phyloP scores from a whole-genome alignment of 495 filamentous ascomycete genomes.

The Penicillium paradoxum region DNA sequence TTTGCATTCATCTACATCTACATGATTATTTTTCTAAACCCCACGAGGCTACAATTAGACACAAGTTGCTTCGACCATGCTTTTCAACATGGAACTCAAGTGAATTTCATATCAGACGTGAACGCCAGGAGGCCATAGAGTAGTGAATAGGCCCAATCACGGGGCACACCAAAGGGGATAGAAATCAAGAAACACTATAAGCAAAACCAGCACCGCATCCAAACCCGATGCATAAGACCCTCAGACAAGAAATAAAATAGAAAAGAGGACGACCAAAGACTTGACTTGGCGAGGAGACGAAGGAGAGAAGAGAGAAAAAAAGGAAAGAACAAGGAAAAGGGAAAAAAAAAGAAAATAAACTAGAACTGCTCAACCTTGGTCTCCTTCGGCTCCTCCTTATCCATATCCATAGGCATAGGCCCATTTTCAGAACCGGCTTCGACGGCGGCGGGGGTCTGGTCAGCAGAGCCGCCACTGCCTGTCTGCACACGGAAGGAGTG shows the following conservation, averaged over 20 bases:
- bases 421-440: constrained; percentile 24
- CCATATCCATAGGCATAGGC: constrained; percentile 42
- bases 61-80: background rate
- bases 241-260: background rate
- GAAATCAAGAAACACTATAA: constrained; percentile 10
- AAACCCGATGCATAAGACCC: constrained; percentile 3
- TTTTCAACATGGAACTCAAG: background rate
- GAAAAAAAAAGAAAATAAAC: background rate
- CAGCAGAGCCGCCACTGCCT: constrained; percentile 26
- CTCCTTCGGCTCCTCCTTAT: constrained; percentile 33
- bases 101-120: background rate
- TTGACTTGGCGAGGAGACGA: background rate
- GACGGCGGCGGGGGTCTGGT: constrained; percentile 22
- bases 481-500: constrained; percentile 40
- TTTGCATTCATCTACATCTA: no score
- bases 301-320: constrained; percentile 7
- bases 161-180: background rate
- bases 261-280: background rate
- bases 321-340: background rate
- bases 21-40: no score
- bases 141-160: constrained; percentile 8
- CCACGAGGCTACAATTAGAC: background rate
- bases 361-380: constrained; percentile 12
- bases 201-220: constrained; percentile 10
- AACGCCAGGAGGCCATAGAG: constrained; percentile 2